phyloP scores from a whole-genome alignment of 495 filamentous ascomycete genomes.

The Haplographium delicatum region DNA sequence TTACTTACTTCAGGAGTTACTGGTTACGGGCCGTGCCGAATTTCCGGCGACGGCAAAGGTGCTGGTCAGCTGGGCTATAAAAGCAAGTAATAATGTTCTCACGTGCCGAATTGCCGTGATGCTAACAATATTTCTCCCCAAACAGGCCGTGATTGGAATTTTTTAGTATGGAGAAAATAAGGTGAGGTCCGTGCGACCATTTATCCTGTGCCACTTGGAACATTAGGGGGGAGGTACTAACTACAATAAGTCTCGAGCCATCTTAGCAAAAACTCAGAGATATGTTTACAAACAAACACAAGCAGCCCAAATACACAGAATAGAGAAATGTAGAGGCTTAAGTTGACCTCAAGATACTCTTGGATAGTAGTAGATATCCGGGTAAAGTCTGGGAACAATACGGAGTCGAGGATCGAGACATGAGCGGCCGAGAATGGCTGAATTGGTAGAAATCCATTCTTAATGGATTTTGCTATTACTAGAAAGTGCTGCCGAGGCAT shows the following conservation, averaged over 20 bases:
- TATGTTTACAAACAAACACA: background rate
- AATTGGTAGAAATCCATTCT: slow-evolving; percentile 7
- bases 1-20: too few species aligned
- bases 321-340: slow-evolving; percentile 7
- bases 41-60: too few species aligned
- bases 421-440: slow-evolving; percentile 1
- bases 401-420: slow-evolving; percentile 3
- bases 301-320: background rate
- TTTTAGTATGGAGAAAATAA: too few species aligned
- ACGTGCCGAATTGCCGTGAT: too few species aligned
- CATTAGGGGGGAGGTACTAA: background rate
- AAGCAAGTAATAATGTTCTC: too few species aligned
- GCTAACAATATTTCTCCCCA: too few species aligned
- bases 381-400: slow-evolving; percentile 10
- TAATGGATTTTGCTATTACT: slow-evolving; percentile 4
- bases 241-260: background rate
- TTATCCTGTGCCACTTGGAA: too few species aligned
- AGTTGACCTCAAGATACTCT: slow-evolving; percentile 2
- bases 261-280: too few species aligned
- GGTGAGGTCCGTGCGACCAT: too few species aligned
- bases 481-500: slow-evolving; percentile 1
- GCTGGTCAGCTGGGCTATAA: too few species aligned
- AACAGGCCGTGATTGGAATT: too few species aligned
- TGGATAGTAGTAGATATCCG: slow-evolving; percentile 6
- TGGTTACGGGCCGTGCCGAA: too few species aligned